A percentile compares a stretch with the other conserved stretches of the same genome.
Evolutionary conservation across 495 filamentous ascomycete species (phyloP).

Genomic region (Aspergillus haitiensis): DNA sequence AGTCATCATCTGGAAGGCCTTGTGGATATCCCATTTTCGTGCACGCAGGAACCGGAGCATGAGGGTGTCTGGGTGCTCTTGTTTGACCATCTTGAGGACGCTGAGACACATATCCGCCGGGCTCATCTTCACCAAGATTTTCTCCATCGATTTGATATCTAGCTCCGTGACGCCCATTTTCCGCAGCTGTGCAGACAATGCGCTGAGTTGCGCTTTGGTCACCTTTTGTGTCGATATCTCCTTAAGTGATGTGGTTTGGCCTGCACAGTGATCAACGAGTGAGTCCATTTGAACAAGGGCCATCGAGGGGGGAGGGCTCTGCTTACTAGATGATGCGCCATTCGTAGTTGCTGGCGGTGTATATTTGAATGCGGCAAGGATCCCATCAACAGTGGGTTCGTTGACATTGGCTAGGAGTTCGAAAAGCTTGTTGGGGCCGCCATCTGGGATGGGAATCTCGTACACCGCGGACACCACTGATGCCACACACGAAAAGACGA

Average conservation of each 20-base stretch:
- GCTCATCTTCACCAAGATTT: constrained; percentile 39
- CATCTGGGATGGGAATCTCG: constrained; percentile 51
- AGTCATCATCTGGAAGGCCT: constrained; percentile 89
- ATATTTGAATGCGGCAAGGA: background rate
- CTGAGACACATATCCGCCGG: constrained; percentile 77
- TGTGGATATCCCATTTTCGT: constrained; percentile 93
- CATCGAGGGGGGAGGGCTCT: constrained; percentile 38
- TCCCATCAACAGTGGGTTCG: constrained; percentile 49
- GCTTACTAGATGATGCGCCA: constrained; percentile 67
- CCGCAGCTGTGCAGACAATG: background rate
- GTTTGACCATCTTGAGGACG: constrained; percentile 95
- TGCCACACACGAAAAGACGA: constrained; percentile 51
- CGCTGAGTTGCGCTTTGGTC: background rate
- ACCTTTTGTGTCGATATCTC: background rate
- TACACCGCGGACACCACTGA: constrained; percentile 54
- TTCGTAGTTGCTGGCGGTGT: constrained; percentile 29
- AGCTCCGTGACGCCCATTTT: background rate
- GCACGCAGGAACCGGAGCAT: constrained; percentile 88
- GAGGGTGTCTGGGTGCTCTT: constrained; percentile 89
- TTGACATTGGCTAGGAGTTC: constrained; percentile 49
- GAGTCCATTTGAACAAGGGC: constrained; percentile 64
- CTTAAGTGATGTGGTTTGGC: background rate
- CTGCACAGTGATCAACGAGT: background rate
- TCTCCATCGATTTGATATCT: constrained; percentile 6
- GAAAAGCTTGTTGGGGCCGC: constrained; percentile 6